These are phyloP conservation scores for Cladosporium cucumerinum DNA, from an alignment of 2,329 filamentous ascomycete genomes.

Conservation along the genomic window DNA sequence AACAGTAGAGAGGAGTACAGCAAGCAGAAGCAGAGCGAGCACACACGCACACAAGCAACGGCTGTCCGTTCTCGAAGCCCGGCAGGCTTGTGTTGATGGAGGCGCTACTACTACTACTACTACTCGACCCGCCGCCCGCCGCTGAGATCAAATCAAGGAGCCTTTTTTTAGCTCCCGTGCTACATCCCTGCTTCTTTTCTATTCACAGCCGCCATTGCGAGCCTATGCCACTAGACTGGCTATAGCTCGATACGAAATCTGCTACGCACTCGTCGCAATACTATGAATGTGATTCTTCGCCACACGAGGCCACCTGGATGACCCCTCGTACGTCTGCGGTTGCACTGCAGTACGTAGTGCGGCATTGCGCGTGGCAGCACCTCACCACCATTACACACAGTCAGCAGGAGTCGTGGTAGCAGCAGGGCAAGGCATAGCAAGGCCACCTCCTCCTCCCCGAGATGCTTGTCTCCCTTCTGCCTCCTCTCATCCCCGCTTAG, in stretches of 20 bases:
- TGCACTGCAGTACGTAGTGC: background rate
- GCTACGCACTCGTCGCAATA: background rate
- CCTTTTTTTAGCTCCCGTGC: background rate
- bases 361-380: conserved; percentile 3
- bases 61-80: background rate
- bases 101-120: background rate
- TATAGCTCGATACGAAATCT: background rate
- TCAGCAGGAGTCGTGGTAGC: background rate
- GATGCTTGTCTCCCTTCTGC: background rate
- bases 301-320: background rate
- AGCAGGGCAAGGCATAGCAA: background rate
- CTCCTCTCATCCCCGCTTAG: conserved; percentile 8
- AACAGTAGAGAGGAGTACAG: conserved; percentile 1
- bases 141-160: background rate
- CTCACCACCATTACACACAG: background rate
- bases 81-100: conserved; percentile 6
- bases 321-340: background rate
- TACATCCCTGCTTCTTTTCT: background rate
- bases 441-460: background rate
- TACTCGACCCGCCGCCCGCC: background rate
- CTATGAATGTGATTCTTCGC: background rate
- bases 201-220: background rate
- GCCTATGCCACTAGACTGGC: background rate
- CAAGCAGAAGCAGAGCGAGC: background rate
- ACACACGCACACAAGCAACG: background rate